Conservation (phyloP, 2,329 filamentous ascomycete genomes). For the Botrytis fragariae region DNA sequence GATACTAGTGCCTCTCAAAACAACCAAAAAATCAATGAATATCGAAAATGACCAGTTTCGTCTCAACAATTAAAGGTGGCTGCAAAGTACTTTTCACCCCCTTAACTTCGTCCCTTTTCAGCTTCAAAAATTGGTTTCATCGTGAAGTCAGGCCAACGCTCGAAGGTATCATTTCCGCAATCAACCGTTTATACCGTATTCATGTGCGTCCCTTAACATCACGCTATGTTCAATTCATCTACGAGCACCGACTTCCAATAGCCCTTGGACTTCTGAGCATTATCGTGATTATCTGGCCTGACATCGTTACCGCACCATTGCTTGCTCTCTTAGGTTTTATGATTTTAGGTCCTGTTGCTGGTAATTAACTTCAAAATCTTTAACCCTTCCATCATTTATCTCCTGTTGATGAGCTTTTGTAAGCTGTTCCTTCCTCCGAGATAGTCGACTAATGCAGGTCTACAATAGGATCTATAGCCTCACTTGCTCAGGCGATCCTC, state of each 20-base stretch:
- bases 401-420: no score
- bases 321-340: background rate
- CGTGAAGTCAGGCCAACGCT: background rate
- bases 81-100: background rate
- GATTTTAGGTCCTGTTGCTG: background rate
- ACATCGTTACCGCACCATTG: background rate
- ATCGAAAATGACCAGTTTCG: background rate
- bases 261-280: background rate
- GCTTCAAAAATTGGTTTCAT: background rate
- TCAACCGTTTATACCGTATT: background rate
- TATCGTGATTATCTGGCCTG: background rate
- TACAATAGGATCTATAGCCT: background rate
- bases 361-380: background rate
- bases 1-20: background rate
- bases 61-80: background rate
- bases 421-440: accelerated
- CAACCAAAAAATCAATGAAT: background rate
- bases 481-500: background rate
- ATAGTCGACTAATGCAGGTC: background rate
- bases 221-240: background rate
- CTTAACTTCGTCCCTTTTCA: background rate
- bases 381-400: background rate
- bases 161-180: background rate
- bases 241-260: background rate
- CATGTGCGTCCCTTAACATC: background rate